Base-by-base conservation (phyloP, 2,329 filamentous ascomycete genomes). In the Colletotrichum sp. region DNA sequence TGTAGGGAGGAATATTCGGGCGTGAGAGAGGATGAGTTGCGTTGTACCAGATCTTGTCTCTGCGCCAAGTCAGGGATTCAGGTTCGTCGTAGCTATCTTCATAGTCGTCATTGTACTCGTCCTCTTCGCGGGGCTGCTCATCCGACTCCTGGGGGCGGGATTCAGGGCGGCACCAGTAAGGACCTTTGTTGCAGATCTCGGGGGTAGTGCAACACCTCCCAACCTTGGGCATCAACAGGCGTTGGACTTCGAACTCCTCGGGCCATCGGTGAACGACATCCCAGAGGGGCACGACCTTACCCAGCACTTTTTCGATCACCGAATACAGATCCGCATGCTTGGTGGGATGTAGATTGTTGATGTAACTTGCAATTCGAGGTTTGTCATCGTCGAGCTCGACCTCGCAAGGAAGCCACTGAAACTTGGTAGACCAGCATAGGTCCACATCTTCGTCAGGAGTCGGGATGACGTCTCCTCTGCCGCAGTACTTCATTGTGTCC, bases 301-400 rank as follows among this genome's bases (percentile, higher is more conserved):
- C 79, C n/a, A 89, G 83, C 28, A 89, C 80, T 28, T 83, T 76
- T 68, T 88, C 86, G 13, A 89, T 79, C 5, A 86, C 78, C 2
- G 71, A 74, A 70, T 89, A 89, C 1, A 89, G 79, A 4, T 71
- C 76, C 10, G 78, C 76, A 61, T 89, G 83, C 4, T 83, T 66
- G 2, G 74, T 30, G 0, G 89, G 89, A 75, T 91, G 88, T 2
- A 90, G 79, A 76, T 90, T 90, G 79, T 91, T 91, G 80, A 90
- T 85, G 78, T 91, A 91, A 77, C 87, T 89, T 5, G 83, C 83
- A 30, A 91, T 87, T 18, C 80, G 84, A 13, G 84, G 82, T 13
- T 76, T 74, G 10, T 84, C 80, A 2, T 82, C 74, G 55, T 81
- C 79, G 58, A 89, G 81, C n/a, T 83, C 79, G 18, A 91, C 83